A percentile compares a stretch with the other conserved stretches of the same genome.
Conservation (phyloP, 2,329 filamentous ascomycete genomes). For the Neofusicoccum ribis region DNA sequence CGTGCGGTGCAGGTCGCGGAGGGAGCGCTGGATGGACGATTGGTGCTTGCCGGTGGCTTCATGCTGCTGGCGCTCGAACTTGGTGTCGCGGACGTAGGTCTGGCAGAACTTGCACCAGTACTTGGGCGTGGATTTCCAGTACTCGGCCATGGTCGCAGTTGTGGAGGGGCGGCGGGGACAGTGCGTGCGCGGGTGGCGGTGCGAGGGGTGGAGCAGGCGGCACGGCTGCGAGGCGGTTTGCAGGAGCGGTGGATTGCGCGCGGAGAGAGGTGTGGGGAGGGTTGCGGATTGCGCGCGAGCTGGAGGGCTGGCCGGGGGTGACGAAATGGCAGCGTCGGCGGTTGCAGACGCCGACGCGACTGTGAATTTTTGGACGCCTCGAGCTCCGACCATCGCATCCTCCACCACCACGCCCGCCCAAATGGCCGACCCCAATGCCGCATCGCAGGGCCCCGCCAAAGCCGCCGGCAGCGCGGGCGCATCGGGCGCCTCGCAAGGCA, state of each 20-base stretch:
- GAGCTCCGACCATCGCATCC: background rate
- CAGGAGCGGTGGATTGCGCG: background rate
- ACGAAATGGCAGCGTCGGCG: conserved; percentile 6
- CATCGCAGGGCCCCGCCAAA: conserved; percentile 6
- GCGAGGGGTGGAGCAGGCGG: background rate
- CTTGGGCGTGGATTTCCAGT: conserved; percentile 97
- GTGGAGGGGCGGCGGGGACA: background rate
- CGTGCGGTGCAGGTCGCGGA: conserved; percentile 82
- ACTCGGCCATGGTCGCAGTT: conserved; percentile 74
- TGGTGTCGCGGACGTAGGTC: conserved; percentile 86
- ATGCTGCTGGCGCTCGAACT: conserved; percentile 85
- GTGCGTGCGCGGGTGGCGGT: background rate
- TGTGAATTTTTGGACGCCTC: background rate
- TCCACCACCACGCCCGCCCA: background rate
- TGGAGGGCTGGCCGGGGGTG: background rate
- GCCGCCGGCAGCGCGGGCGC: background rate
- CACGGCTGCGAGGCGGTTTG: background rate
- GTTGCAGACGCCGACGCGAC: background rate
- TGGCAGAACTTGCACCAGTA: conserved; percentile 99
- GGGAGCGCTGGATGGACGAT: conserved; percentile 79
- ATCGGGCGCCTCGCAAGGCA: conserved; percentile 21
- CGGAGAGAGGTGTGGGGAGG: background rate
- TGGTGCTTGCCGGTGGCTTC: conserved; percentile 86
- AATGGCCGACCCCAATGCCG: conserved; percentile 11
- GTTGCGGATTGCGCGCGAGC: background rate